phyloP scores from a whole-genome alignment of 495 filamentous ascomycete genomes.

The Letharia lupina region DNA sequence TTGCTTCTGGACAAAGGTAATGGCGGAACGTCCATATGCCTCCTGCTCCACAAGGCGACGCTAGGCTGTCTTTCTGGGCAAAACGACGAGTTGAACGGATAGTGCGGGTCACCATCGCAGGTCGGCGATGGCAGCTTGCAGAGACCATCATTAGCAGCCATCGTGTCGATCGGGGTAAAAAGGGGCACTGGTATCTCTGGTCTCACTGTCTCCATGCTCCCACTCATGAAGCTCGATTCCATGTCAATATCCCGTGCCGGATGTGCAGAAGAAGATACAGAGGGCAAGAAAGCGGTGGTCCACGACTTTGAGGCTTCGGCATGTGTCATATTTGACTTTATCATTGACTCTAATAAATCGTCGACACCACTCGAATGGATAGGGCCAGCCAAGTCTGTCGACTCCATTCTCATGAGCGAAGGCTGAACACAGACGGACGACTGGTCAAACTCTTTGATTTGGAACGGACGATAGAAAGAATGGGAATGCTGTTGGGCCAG shows the following conservation, averaged over 20 bases:
- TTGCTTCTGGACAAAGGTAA: no score
- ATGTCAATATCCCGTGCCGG: not conserved
- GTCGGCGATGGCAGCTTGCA: no score
- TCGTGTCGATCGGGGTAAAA: no score
- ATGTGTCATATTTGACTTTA: not conserved
- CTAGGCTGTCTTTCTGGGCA: no score
- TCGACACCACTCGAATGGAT: not conserved
- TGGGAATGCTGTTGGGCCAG: not conserved
- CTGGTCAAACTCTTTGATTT: not conserved
- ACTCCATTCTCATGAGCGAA: not conserved
- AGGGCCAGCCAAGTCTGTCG: not conserved
- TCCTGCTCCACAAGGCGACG: no score
- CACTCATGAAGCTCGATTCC: not conserved
- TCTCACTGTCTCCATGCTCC: no score
- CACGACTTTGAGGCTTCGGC: not conserved
- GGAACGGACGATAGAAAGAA: not conserved
- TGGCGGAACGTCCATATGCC: no score
- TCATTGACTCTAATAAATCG: not conserved
- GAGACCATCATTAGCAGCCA: no score
- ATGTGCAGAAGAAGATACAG: not conserved
- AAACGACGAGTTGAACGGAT: no score
- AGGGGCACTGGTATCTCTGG: no score
- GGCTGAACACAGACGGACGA: not conserved
- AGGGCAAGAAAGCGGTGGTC: not conserved
- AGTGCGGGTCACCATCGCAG: no score